Conservation (phyloP, 257 asterid genomes). For the Perilla frutescens region DNA sequence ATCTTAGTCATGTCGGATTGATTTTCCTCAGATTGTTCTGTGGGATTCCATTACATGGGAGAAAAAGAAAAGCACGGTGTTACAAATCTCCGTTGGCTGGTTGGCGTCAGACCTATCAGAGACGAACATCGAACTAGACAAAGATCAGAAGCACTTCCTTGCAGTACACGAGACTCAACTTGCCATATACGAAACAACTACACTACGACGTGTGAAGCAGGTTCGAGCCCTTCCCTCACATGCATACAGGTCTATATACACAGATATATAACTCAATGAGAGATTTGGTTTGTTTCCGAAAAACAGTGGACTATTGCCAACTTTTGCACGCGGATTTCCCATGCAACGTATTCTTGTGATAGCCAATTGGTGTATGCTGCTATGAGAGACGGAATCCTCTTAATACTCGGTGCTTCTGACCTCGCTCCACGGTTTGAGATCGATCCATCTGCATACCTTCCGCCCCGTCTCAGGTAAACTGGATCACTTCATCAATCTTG, state of each 20-base stretch:
- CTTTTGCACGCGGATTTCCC: conserved; percentile 62
- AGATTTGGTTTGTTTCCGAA: background rate
- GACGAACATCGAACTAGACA: conserved; percentile 60
- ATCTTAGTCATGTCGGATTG: background rate
- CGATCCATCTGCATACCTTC: conserved; percentile 68
- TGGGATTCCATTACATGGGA: conserved; percentile 75
- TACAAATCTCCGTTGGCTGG: conserved; percentile 63
- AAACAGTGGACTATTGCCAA: conserved; percentile 74
- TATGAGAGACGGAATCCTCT: conserved; percentile 64
- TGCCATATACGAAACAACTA: conserved; percentile 63
- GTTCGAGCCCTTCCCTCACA: conserved; percentile 33
- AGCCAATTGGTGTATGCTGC: conserved; percentile 57
- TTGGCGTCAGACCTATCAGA: conserved; percentile 54
- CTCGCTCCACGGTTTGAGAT: conserved; percentile 70
- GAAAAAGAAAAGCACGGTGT: conserved; percentile 52
- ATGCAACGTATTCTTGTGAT: conserved; percentile 71
- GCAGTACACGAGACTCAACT: conserved; percentile 82
- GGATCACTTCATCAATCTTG: background rate
- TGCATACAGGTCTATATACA: no score
- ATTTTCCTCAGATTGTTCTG: conserved; percentile 54
- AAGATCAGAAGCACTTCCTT: conserved; percentile 64
- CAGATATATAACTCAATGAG: background rate
- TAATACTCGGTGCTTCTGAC: conserved; percentile 61
- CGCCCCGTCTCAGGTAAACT: conserved; percentile 48
- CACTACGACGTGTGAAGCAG: conserved; percentile 70